Conservation (phyloP, 345 rosid genomes). For the Boechera stricta region DNA sequence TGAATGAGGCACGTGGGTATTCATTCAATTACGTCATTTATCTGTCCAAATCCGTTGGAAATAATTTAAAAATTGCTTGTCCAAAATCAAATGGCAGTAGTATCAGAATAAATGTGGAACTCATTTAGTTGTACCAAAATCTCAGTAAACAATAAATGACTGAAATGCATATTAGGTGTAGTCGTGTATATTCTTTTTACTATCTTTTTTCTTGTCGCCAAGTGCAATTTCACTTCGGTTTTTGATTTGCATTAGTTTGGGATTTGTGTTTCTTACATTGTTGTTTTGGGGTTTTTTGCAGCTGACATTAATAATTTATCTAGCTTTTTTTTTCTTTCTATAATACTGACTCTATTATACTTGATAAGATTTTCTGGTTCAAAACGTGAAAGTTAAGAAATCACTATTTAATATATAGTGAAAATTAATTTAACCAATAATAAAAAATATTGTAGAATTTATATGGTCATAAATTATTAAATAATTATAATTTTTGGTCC, state of each 20-base stretch:
- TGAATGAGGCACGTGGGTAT: slow-evolving; percentile 27
- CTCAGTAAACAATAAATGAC: neutral
- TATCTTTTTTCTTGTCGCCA: neutral
- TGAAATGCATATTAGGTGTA: neutral
- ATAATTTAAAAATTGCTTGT: neutral
- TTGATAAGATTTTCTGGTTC: no score
- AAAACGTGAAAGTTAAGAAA: no score
- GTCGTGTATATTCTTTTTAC: neutral
- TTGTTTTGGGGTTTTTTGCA: neutral
- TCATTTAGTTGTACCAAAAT: slow-evolving; percentile 20
- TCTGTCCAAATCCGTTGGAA: neutral
- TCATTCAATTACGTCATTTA: slow-evolving; percentile 19
- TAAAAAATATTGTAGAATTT: no score
- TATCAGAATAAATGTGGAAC: neutral
- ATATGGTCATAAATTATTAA: no score
- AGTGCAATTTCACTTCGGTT: neutral
- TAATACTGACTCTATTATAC: no score
- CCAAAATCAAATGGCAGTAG: neutral
- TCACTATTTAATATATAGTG: no score
- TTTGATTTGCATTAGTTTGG: neutral
- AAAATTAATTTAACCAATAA: no score
- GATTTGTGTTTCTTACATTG: neutral
- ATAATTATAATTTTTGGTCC: no score
- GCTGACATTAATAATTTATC: neutral
- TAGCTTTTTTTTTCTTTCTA: no score